These are phyloP conservation scores for Ilyonectria robusta DNA, from an alignment of 2,329 filamentous ascomycete genomes.

Conservation along the genomic window DNA sequence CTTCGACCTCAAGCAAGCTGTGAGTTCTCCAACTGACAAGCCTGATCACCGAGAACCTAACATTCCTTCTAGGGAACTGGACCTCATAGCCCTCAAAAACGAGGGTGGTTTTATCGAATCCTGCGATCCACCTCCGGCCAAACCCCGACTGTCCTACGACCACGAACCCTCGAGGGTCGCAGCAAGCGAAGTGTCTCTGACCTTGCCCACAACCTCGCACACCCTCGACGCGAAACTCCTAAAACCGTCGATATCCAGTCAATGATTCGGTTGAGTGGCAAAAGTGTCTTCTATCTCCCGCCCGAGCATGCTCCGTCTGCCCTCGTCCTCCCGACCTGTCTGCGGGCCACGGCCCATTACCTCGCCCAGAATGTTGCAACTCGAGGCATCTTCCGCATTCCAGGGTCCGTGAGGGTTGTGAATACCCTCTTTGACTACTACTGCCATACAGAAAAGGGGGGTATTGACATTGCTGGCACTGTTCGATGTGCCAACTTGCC, in stretches of 20 bases:
- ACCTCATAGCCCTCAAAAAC: conserved; percentile 47
- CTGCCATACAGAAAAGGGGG: conserved; percentile 62
- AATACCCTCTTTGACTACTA: conserved; percentile 76
- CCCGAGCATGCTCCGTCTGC: conserved; percentile 70
- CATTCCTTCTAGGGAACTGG: conserved; percentile 35
- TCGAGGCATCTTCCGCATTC: conserved; percentile 74
- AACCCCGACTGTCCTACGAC: conserved; percentile 20
- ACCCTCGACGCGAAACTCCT: conserved; percentile 59
- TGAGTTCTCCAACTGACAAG: conserved; percentile 44
- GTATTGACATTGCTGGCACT: conserved; percentile 68
- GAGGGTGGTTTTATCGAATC: conserved; percentile 57
- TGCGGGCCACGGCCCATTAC: conserved; percentile 76
- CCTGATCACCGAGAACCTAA: conserved; percentile 22
- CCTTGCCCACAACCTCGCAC: conserved; percentile 62
- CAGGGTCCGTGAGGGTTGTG: conserved; percentile 71
- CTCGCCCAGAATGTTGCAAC: conserved; percentile 70
- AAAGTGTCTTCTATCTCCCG: conserved; percentile 73
- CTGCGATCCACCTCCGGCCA: conserved; percentile 48
- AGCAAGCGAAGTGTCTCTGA: conserved; percentile 71
- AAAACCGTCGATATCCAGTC: conserved; percentile 68
- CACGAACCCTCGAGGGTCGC: conserved; percentile 38
- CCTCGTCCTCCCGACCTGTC: conserved; percentile 74
- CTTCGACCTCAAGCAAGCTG: conserved; percentile 50
- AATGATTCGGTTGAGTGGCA: conserved; percentile 75
- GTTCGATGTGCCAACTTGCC: conserved; percentile 73